phyloP scores from a whole-genome alignment of 2,329 filamentous ascomycete species.

The Ceratocystis variospora region DNA sequence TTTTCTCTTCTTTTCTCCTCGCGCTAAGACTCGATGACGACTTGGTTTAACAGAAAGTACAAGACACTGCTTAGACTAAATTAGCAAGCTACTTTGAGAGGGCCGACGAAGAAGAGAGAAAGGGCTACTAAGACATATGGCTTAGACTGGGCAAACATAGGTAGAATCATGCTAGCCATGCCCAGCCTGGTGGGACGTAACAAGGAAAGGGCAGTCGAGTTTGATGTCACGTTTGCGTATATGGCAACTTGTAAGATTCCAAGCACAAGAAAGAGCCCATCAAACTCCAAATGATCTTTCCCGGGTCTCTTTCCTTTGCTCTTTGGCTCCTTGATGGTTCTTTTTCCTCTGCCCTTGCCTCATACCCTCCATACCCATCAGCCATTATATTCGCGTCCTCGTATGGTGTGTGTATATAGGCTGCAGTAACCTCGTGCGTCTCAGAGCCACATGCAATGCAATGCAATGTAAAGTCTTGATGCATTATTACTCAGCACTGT shows the following conservation, averaged over 20 bases:
- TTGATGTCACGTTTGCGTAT: neutral
- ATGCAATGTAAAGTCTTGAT: neutral
- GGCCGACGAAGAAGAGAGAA: neutral
- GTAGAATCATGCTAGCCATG: neutral
- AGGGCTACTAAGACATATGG: neutral
- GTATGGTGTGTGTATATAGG: neutral
- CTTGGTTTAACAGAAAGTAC: neutral
- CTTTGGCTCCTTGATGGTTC: neutral
- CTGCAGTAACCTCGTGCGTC: neutral
- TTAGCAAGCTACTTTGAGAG: neutral
- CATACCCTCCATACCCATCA: neutral
- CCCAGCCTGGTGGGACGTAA: neutral
- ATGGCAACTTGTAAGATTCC: neutral
- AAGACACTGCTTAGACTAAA: neutral
- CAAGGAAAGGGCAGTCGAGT: neutral
- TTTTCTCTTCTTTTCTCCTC: conserved; percentile 4
- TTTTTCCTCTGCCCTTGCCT: neutral
- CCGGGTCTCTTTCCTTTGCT: neutral
- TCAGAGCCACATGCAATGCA: neutral
- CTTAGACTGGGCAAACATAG: neutral
- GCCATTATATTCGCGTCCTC: neutral
- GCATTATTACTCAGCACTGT: neutral
- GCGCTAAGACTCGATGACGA: neutral
- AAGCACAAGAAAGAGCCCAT: neutral
- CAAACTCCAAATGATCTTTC: neutral